Base-by-base conservation (phyloP, 345 rosid genomes). In the Rhizophora apiculata region DNA sequence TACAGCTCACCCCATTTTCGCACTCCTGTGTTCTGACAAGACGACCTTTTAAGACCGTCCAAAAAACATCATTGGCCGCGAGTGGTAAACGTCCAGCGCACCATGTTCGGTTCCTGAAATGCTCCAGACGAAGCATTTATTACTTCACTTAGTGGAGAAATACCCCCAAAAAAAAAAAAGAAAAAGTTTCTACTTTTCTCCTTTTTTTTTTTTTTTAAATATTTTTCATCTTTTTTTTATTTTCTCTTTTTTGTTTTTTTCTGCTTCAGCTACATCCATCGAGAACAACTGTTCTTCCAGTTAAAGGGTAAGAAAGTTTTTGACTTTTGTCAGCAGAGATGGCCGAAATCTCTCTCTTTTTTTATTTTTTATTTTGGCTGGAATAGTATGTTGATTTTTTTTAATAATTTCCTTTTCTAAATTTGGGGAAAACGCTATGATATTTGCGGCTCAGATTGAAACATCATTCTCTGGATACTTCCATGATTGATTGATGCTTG, bases 391-490 rank as follows among this genome's bases (percentile, higher is more conserved):
- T 54, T 20, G 5, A 11, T 24, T 18, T 58, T 37, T 54, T 3
- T 66, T 54, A 21, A 34, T 21, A 1, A 11, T 56, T 58, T 58
- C 31, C 62, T 56, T 20, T 57, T 6, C 65, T 68, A 68, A 59
- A 59, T 29, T 20, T 59, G 65, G 72, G 27, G 65, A 68, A 60
- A 49, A 68, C 4, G 29, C 26, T 22, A 18, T 24, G 22, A 22
- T 29, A 57, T 48, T 72, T 59, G 64, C 65, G 51, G 64, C 80
- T 70, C 69, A 62, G 79, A 70, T 80, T 64, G 82, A 70, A 65
- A 67, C 63, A 73, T 68, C 67, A 57, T 43, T 78, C 75, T 72
- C 78, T 56, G 26, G 27, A 18, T 67, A 52, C 60, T 69, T 67
- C 24, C 58, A 62, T 49, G 39, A 69, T 71, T n/a, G 63, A 43